These are phyloP conservation scores for Mortierella sp. DNA, from an alignment of 371 early-diverging fungal species.

Conservation along the genomic window DNA sequence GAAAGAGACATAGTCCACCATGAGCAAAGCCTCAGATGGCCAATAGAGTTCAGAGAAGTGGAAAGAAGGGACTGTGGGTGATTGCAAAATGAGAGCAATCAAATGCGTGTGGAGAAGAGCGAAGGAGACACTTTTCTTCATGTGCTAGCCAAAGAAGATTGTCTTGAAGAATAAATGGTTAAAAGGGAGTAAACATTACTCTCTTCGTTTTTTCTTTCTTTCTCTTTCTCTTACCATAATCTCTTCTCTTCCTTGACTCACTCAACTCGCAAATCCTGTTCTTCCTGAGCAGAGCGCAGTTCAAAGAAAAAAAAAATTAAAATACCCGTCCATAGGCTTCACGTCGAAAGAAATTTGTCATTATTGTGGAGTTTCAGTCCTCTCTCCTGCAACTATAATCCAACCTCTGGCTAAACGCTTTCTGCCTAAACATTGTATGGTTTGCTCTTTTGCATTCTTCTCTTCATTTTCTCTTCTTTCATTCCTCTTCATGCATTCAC, in stretches of 20 bases:
- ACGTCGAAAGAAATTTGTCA: neutral
- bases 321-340: neutral
- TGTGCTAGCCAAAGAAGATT: neutral
- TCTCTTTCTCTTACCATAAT: neutral
- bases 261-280: neutral
- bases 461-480: neutral
- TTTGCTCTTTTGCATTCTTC: neutral
- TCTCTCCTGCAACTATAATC: neutral
- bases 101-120: neutral
- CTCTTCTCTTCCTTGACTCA: neutral
- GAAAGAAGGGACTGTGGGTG: conserved; percentile 6
- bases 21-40: neutral
- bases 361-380: conserved; percentile 3
- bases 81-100: neutral
- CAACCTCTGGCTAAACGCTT: too few relatives aligned
- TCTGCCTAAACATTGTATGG: too few relatives aligned
- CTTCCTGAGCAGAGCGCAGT: neutral
- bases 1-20: neutral
- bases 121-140: neutral
- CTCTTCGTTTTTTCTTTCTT: neutral
- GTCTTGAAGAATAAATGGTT: neutral
- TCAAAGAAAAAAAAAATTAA: neutral
- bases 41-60: neutral
- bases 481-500: neutral
- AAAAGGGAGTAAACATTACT: neutral